Evolutionary conservation across 139 green algal genomes (phyloP), one percentile per base, ranked within the genome.

Genomic region (Trebouxia sp.): DNA sequence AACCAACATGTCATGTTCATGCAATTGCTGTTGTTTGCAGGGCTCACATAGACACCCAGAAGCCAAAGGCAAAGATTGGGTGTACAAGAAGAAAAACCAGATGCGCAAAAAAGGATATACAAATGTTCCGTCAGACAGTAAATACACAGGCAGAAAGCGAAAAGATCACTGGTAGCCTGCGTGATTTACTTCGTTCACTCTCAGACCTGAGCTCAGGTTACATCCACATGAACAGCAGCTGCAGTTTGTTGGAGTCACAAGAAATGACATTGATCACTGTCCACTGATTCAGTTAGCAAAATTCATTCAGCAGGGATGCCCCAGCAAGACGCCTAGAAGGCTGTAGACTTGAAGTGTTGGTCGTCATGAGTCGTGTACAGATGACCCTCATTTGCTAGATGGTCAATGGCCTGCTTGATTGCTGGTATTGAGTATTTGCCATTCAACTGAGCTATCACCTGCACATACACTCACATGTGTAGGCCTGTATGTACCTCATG

Each of bases 131-230:
- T 65, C 81, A 17, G 96, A 98, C 83, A 93, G 80, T 48, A 98
- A 97, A 82, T 99, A 98, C 87, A 99, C 96, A 0, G 96, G 84
- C 1, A 85, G 96, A 43, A 99, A 99, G 82, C 83, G 96, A 14
- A 97, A 96, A 45, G 47, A 39, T 24, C 43, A 65, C 83, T 93
- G 93, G 86, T 83, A 94, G 86, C 93, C 89, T 53, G 83, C 56
- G 62, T 97, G 91, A 77, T 94, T 90, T 35, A 88, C 82, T 26
- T n/a, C n/a, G n/a, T n/a, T n/a, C n/a, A n/a, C n/a, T n/a, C n/a
- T n/a, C n/a, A n/a, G n/a, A n/a, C n/a, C n/a, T n/a, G n/a, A n/a
- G n/a, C n/a, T n/a, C n/a, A n/a, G n/a, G n/a, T n/a, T n/a, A n/a
- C n/a, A n/a, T n/a, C n/a, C n/a, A n/a, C n/a, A 69, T 69, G 56